Base-by-base conservation (phyloP, 2,329 filamentous ascomycete species). In the Botrytis aclada region DNA sequence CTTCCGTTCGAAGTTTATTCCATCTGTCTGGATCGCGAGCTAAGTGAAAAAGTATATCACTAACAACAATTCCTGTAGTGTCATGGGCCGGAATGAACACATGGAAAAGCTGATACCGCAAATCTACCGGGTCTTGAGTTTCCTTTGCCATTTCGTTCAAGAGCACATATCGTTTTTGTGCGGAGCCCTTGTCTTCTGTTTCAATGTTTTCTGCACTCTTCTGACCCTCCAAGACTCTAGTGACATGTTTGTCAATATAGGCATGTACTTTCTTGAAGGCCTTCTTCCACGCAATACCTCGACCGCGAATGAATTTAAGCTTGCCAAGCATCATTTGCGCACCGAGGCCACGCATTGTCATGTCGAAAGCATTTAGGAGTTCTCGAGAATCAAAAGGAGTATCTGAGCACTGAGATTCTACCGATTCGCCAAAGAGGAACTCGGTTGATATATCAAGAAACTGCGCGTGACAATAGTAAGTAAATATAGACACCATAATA, bases 91-190 rank as follows among this genome's bases (percentile, higher is more conserved):
- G 70, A 0, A 69, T n/a, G 8, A 72, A 61, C 1, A 65, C n/a
- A n/a, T 65, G 5, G 2, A 65, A 20, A 51, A 64, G 32, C 16
- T 74, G 69, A 65, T 54, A 65, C 14, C 63, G 69, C 5, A 71
- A 62, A n/a, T 54, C 29, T 4, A 71, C 34, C 0, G 51, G 54
- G 43, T 73, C 69, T 4, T 45, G 62, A 1, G 37, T 71, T 47
- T 73, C 32, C n/a, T 72, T 69, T 20, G 62, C 51, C 54, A 73
- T 71, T 43, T 71, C 51, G 6, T 73, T 60, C n/a, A 67, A 41
- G 1, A 71, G 62, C 12, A 73, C 32, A 37, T 71, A 69, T n/a
- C 39, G 54, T 20, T 34, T 29, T 34, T 39, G 39, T 29, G 9
- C 16, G 51, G 25, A 0, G 1, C 6, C 16, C 51, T n/a, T 6